phyloP scores from a whole-genome alignment of 2,329 filamentous ascomycete genomes.

The Cryphonectria carpinicola region DNA sequence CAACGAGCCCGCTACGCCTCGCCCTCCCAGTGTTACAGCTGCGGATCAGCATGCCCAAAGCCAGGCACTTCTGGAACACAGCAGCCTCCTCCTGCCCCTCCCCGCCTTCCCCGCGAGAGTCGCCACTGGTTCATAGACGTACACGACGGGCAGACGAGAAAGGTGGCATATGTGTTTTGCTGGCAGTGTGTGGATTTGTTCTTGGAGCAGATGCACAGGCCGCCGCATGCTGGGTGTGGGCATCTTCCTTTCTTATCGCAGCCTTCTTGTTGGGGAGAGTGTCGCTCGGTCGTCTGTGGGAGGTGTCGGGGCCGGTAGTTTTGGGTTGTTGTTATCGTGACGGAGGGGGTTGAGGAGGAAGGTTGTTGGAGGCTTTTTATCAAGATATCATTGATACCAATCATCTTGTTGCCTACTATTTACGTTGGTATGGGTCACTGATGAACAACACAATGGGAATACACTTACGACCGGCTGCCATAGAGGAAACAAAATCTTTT shows the following conservation, averaged over 20 bases:
- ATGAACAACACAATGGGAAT: no score
- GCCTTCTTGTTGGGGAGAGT: neutral
- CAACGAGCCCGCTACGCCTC: neutral
- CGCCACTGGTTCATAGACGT: conserved; percentile 26
- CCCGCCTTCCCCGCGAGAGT: conserved; percentile 14
- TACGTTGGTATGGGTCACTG: no score
- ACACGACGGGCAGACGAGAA: conserved; percentile 17
- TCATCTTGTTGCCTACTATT: no score
- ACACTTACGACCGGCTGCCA: neutral
- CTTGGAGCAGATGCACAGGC: conserved; percentile 13
- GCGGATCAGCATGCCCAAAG: conserved; percentile 16
- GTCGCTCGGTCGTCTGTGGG: conserved; percentile 2
- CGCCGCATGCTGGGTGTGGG: conserved; percentile 19
- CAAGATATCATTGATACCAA: neutral
- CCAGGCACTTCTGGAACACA: neutral
- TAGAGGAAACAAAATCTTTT: neutral
- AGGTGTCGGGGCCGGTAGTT: neutral
- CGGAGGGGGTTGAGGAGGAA: neutral
- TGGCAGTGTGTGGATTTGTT: conserved; percentile 20
- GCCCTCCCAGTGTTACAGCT: conserved; percentile 21
- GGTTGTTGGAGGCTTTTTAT: neutral
- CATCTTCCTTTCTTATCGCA: conserved; percentile 14
- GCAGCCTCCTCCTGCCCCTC: no score
- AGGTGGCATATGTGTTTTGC: conserved; percentile 27
- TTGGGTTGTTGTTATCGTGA: neutral